Base-by-base conservation (phyloP, 1,284 basidiomycete genomes). In the Rhodotorula sp. region DNA sequence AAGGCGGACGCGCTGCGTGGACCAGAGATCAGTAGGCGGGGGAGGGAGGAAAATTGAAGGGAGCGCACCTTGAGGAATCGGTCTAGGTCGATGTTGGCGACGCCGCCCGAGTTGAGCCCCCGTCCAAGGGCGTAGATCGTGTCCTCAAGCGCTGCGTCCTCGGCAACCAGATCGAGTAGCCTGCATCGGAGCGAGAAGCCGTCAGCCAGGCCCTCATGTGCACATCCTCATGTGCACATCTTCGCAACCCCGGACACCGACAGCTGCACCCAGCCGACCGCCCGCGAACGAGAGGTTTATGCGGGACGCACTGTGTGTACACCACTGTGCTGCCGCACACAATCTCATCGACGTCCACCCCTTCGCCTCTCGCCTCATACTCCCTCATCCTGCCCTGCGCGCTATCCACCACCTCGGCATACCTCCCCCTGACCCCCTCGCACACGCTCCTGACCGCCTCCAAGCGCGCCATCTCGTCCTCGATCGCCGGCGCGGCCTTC, bases 81-180 rank as follows among this genome's bases (percentile, higher is more conserved):
- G 80, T 97, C 94, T 70, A 97, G 86, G 84, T 97, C 94, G 74
- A 97, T 90, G 67, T 92, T 87, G 34, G 76, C 74, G 1, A 67
- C 76, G 17, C 96, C 95, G 22, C 54, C 66, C 57, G 91, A 86
- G 80, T 96, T 96, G 74, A 99, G 85, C 6, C 94, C 96, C 69
- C 95, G 88, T 69, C 95, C 93, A 64, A 99, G 87, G 81, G 99
- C 95, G 83, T 98, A 99, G 71, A 98, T 90, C 37, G 96, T 96
- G 82, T 99, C 97, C 82, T 97, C 94, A 78, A 99, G 93, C 0
- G 96, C 94, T 78, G 95, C 94, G 82, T 99, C 97, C 81, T 99
- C 97, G n/a, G 97, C 94, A 13, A 97, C 90, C 34, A 99, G 85
- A 80, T 97, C 92, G 76, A 98, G 88, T 36, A 99, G 84, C 82